phyloP scores from a whole-genome alignment of 2,329 filamentous ascomycete genomes.

The Diplodia corticola region DNA sequence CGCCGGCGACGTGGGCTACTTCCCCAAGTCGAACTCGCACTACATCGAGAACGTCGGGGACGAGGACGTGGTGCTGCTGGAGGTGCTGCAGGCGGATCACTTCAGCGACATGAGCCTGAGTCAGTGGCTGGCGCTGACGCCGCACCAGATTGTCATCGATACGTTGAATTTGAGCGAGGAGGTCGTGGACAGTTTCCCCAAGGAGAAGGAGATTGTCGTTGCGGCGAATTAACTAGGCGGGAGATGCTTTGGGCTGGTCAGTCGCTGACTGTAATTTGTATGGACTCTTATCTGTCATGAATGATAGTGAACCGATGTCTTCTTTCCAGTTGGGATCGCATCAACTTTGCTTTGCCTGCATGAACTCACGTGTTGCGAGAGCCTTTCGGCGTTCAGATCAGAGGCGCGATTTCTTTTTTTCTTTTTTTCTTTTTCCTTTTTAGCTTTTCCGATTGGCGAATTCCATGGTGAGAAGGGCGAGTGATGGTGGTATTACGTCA shows the following conservation, averaged over 20 bases:
- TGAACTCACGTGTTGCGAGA: too few species aligned
- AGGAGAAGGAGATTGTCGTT: constrained; percentile 41
- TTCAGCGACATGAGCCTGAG: constrained; percentile 20
- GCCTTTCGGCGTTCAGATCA: too few species aligned
- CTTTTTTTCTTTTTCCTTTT: too few species aligned
- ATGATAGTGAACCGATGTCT: too few species aligned
- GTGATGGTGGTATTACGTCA: not conserved
- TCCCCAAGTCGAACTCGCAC: constrained; percentile 25
- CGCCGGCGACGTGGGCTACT: constrained; percentile 26
- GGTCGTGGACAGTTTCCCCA: constrained; percentile 44
- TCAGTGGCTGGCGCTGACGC: constrained; percentile 47
- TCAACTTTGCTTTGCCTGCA: too few species aligned
- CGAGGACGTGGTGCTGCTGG: constrained; percentile 24
- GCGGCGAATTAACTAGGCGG: not conserved
- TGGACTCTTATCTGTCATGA: too few species aligned
- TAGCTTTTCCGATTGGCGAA: too few species aligned
- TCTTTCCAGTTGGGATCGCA: too few species aligned
- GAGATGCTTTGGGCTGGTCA: too few species aligned
- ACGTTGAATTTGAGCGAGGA: constrained; percentile 50
- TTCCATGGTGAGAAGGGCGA: not conserved
- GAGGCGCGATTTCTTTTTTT: too few species aligned
- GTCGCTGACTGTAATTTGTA: too few species aligned
- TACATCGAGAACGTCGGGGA: constrained; percentile 27
- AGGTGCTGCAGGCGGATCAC: constrained; percentile 26
- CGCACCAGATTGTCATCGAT: constrained; percentile 59